Evolutionary conservation across 2,329 filamentous ascomycete genomes (phyloP).

Genomic region (Mycocentrospora acerina): DNA sequence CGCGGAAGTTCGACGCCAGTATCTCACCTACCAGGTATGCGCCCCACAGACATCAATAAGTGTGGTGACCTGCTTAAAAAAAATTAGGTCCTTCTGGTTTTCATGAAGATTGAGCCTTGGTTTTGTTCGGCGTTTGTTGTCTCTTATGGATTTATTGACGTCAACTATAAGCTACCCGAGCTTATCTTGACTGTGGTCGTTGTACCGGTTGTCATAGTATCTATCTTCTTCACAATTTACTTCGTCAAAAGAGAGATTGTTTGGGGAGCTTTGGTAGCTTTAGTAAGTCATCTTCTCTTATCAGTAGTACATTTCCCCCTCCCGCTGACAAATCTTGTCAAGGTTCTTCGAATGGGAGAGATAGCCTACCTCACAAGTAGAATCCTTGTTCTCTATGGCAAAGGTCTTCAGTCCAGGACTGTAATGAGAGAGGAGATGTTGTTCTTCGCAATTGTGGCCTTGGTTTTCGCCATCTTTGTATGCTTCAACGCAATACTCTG

Average conservation of each 20-base stretch:
- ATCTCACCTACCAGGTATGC: constrained; percentile 14
- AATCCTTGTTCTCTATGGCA: constrained; percentile 18
- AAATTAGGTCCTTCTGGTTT: constrained; percentile 20
- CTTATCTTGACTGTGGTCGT: constrained; percentile 25
- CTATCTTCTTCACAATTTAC: constrained; percentile 12
- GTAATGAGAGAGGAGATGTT: constrained; percentile 26
- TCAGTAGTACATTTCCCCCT: neutral
- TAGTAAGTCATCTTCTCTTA: too few relatives aligned
- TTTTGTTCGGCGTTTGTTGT: constrained; percentile 25
- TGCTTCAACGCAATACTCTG: constrained; percentile 12
- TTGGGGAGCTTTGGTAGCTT: constrained; percentile 10
- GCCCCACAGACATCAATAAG: too few relatives aligned
- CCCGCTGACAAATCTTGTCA: neutral
- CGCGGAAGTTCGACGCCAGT: constrained; percentile 8
- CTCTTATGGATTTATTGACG: constrained; percentile 20
- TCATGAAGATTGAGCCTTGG: constrained; percentile 19
- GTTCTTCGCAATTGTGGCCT: constrained; percentile 14
- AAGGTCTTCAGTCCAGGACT: constrained; percentile 6
- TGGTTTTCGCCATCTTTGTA: constrained; percentile 8
- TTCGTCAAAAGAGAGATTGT: constrained; percentile 14
- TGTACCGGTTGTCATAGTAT: constrained; percentile 20
- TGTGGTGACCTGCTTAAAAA: too few relatives aligned
- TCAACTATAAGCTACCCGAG: constrained; percentile 23
- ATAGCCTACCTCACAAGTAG: constrained; percentile 23
- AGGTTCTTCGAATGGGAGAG: constrained; percentile 16